phyloP scores from a whole-genome alignment of 352 stramenopile genomes.

The Globisporangium cylindrosporum region DNA sequence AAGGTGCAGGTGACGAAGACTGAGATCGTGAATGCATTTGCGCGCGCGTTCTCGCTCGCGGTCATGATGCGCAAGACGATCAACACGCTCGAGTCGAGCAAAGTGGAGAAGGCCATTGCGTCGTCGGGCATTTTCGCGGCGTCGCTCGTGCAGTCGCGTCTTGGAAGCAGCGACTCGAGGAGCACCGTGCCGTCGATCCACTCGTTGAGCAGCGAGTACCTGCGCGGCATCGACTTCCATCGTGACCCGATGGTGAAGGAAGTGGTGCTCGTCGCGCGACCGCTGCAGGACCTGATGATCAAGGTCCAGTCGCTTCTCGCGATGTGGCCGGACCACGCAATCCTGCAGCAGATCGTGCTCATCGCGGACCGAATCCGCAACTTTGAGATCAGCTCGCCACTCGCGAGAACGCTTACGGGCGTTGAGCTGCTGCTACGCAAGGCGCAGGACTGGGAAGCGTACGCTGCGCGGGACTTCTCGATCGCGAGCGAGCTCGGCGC shows the following conservation, averaged over 20 bases:
- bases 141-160: slow-evolving; percentile 65
- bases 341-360: slow-evolving; percentile 94
- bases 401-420: slow-evolving; percentile 92
- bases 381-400: slow-evolving; percentile 81
- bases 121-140: slow-evolving; percentile 58
- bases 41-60: slow-evolving; percentile 62
- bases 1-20: slow-evolving; percentile 35
- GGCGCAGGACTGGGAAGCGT: slow-evolving; percentile 98
- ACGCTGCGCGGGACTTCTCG: slow-evolving; percentile 91
- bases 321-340: slow-evolving; percentile 96
- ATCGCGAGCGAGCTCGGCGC: slow-evolving; percentile 89
- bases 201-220: slow-evolving; percentile 70
- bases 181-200: slow-evolving; percentile 48
- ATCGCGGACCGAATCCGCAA: slow-evolving; percentile 88
- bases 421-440: slow-evolving; percentile 96
- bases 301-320: slow-evolving; percentile 90
- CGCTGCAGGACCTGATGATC: slow-evolving; percentile 88
- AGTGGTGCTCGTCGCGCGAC: slow-evolving; percentile 84
- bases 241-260: slow-evolving; percentile 92
- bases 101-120: slow-evolving; percentile 49
- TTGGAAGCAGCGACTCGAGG: slow-evolving; percentile 41
- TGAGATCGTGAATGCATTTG: slow-evolving; percentile 63
- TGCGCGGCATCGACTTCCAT: slow-evolving; percentile 91
- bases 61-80: slow-evolving; percentile 66
- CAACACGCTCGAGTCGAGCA: slow-evolving; percentile 43